Evolutionary conservation across 371 early-diverging fungal genomes (phyloP).

Genomic region (Lichtheimia ramosa): DNA sequence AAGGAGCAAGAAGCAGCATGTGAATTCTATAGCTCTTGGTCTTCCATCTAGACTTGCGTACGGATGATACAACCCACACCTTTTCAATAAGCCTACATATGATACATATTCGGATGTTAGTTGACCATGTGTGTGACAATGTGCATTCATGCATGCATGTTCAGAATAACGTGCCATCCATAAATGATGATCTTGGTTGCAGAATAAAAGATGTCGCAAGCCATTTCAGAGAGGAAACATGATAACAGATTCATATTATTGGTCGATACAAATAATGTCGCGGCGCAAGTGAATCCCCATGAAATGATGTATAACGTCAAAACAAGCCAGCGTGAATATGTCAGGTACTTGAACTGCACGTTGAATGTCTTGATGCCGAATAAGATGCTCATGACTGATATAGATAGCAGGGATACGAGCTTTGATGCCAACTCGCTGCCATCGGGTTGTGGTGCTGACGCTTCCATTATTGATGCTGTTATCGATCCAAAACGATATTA

Average conservation of each 20-base stretch:
- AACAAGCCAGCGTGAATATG: constrained; percentile 44
- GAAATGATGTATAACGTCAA: constrained; percentile 37
- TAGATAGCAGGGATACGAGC: constrained; percentile 34
- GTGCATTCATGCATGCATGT: background rate
- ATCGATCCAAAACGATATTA: too few relatives aligned
- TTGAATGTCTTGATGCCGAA: constrained; percentile 50
- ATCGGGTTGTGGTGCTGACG: constrained; percentile 24
- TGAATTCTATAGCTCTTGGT: constrained; percentile 42
- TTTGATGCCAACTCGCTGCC: constrained; percentile 32
- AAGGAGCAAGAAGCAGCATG: constrained; percentile 36
- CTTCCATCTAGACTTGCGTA: constrained; percentile 27
- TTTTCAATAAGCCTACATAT: constrained; percentile 29
- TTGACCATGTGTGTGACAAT: background rate
- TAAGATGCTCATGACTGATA: constrained; percentile 36
- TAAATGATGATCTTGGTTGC: constrained; percentile 34
- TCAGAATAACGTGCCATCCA: constrained; percentile 17
- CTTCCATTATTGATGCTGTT: background rate
- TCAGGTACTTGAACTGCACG: constrained; percentile 29
- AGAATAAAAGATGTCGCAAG: constrained; percentile 34
- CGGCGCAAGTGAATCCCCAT: constrained; percentile 45
- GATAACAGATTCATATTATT: constrained; percentile 37
- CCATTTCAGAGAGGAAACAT: constrained; percentile 26
- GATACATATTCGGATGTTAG: too few relatives aligned
- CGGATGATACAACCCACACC: constrained; percentile 38
- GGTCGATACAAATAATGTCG: constrained; percentile 44